Evolutionary conservation across 2,329 filamentous ascomycete genomes (phyloP).

Genomic region (Gnomoniopsis smithogilvyi): DNA sequence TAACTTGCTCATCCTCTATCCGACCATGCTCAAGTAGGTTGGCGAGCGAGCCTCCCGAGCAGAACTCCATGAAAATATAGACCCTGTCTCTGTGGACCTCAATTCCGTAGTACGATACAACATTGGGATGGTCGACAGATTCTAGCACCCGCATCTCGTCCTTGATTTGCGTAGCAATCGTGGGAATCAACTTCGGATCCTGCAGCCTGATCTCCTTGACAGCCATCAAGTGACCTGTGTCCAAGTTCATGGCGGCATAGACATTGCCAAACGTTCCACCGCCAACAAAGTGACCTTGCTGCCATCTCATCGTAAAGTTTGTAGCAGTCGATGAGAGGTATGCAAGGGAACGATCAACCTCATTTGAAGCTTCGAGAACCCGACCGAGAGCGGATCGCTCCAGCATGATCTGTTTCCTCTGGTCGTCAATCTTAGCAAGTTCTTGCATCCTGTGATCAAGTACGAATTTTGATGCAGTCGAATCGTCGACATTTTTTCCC

Average conservation of each 20-base stretch:
- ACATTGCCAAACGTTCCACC: conserved; percentile 97
- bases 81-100: conserved; percentile 98
- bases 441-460: conserved; percentile 72
- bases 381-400: conserved; percentile 85
- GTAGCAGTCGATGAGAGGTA: conserved; percentile 92
- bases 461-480: conserved; percentile 76
- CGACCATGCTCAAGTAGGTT: conserved; percentile 89
- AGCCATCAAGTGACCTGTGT: conserved; percentile 94
- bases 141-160: conserved; percentile 98
- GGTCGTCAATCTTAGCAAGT: conserved; percentile 73
- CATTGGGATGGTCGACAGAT: conserved; percentile 93
- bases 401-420: conserved; percentile 73
- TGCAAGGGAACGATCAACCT: conserved; percentile 91
- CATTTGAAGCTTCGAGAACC: conserved; percentile 90
- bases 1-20: conserved; percentile 96
- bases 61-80: conserved; percentile 99
- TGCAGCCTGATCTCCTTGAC: conserved; percentile 98
- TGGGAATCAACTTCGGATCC: conserved; percentile 92
- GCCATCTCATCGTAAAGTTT: conserved; percentile 95
- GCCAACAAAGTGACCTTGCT: conserved; percentile 97
- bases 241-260: conserved; percentile 94
- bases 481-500: conserved; percentile 70
- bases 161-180: conserved; percentile 87
- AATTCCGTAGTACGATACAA: conserved; percentile 96
- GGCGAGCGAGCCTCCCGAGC: conserved; percentile 89